Evolutionary conservation across 352 stramenopile species (phyloP).

Genomic region (Phytophthora rubi): DNA sequence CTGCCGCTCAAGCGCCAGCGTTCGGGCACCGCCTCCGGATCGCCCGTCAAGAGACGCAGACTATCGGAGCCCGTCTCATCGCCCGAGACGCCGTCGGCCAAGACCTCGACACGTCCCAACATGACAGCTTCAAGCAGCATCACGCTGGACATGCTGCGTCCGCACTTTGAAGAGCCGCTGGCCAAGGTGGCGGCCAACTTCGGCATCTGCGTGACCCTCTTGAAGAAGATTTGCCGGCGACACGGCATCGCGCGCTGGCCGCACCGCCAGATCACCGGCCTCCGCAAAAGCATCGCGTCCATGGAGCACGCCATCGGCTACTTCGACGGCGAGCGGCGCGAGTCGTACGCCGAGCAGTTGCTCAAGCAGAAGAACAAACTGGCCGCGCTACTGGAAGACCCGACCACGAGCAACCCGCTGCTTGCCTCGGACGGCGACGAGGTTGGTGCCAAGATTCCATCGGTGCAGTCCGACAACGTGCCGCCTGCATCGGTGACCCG

Average conservation of each 20-base stretch:
- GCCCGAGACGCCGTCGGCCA: constrained; percentile 27
- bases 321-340: constrained; percentile 72
- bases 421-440: constrained; percentile 44
- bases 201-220: constrained; percentile 83
- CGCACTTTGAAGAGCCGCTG: constrained; percentile 86
- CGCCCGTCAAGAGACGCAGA: constrained; percentile 35
- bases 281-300: constrained; percentile 86
- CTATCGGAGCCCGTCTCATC: constrained; percentile 30
- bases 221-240: constrained; percentile 89
- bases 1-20: constrained; percentile 31
- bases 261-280: constrained; percentile 86
- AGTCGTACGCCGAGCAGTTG: constrained; percentile 76
- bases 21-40: neutral
- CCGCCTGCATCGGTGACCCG: constrained; percentile 17
- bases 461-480: constrained; percentile 10
- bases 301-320: constrained; percentile 87
- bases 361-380: constrained; percentile 82
- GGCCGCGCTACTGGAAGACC: constrained; percentile 64
- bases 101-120: constrained; percentile 50
- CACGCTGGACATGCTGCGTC: constrained; percentile 81
- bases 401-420: constrained; percentile 56
- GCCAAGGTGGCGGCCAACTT: constrained; percentile 78
- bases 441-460: constrained; percentile 7
- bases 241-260: constrained; percentile 84
- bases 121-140: constrained; percentile 82